Evolutionary conservation across 2,329 filamentous ascomycete species (phyloP), one percentile per base, ranked within the genome.

Genomic region (Clathrospora elynae): DNA sequence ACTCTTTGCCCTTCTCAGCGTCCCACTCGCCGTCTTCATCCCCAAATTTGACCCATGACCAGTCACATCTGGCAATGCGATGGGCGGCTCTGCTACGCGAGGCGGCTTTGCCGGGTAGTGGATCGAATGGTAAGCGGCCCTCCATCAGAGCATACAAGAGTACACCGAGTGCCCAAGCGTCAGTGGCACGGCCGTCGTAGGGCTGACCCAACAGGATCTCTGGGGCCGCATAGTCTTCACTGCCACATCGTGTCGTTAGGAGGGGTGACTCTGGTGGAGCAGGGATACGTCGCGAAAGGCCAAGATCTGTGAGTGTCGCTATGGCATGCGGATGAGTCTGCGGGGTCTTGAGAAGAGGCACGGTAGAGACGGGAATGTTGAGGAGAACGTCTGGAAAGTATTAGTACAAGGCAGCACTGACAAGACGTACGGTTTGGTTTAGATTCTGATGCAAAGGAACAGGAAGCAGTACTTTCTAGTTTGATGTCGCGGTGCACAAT

Each of bases 401-500:
- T 70, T 63, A 69, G 64, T 66, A 53, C 42, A 31, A 43, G 51
- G 46, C 42, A 43, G 36, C 49, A 37, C 49, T 46, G 32, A 57
- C 37, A 42, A 36, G 48, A 59, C 53, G 54, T 57, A 63, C 59
- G 46, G 52, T 13, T 22, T 30, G 28, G 16, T 26, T 30, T 18
- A 29, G 42, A 30, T n/a, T n/a, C n/a, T n/a, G 41, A 30, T 33
- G 43, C 36, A 46, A 31, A 56, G 46, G 48, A 57, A 36, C 23
- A 46, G 53, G 51, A 51, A 53, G 48, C 78, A 85, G 73, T 80
- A 93, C 88, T 99, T 77, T 99, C 93, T 46, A 99, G 84, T 74
- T 99, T 99, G 71, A 99, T 95, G 70, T 99, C 93, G 47, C 93
- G 84, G 68, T 99, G 93, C 39, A 97, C 92, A 65, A 99, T 96